Percentiles rank a stretch among this genome's conserved stretches.
phyloP scores from a whole-genome alignment of 78 protist species.

The Mantamonas sphyraenae region DNA sequence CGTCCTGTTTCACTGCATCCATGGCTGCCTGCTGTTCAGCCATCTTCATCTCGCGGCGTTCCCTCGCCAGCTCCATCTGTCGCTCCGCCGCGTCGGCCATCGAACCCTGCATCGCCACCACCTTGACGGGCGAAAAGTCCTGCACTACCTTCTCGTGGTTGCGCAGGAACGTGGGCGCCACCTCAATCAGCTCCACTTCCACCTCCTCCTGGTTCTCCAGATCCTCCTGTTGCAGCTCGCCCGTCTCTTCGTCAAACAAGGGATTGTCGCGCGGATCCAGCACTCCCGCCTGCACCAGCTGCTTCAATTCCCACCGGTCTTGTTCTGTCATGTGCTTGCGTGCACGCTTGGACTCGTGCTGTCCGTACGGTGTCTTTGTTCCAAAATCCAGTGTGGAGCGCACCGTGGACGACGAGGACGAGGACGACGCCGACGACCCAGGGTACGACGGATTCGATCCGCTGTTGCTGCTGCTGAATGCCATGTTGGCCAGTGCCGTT shows the following conservation, averaged over 20 bases:
- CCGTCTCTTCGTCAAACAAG: constrained; percentile 57
- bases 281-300: constrained; percentile 78
- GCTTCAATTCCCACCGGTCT: constrained; percentile 77
- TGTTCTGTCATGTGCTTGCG: constrained; percentile 71
- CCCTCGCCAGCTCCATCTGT: constrained; percentile 68
- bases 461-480: too few relatives aligned
- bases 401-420: too few relatives aligned
- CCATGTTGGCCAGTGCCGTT: too few relatives aligned
- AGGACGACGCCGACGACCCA: too few relatives aligned
- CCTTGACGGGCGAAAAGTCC: constrained; percentile 79
- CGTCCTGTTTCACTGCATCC: constrained; percentile 69
- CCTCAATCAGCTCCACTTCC: constrained; percentile 85
- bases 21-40: constrained; percentile 10
- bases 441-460: too few relatives aligned
- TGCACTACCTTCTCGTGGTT: constrained; percentile 38
- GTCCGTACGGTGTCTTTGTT: not conserved
- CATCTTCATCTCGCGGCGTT: constrained; percentile 78
- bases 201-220: constrained; percentile 69
- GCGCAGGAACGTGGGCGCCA: constrained; percentile 81
- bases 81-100: constrained; percentile 85
- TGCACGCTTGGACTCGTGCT: not conserved
- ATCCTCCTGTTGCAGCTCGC: constrained; percentile 17
- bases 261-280: constrained; percentile 42
- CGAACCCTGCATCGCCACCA: constrained; percentile 89
- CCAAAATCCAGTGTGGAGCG: too few relatives aligned